Base-by-base conservation (phyloP, 2,329 filamentous ascomycete species). In the Zymoseptoria passerinii region DNA sequence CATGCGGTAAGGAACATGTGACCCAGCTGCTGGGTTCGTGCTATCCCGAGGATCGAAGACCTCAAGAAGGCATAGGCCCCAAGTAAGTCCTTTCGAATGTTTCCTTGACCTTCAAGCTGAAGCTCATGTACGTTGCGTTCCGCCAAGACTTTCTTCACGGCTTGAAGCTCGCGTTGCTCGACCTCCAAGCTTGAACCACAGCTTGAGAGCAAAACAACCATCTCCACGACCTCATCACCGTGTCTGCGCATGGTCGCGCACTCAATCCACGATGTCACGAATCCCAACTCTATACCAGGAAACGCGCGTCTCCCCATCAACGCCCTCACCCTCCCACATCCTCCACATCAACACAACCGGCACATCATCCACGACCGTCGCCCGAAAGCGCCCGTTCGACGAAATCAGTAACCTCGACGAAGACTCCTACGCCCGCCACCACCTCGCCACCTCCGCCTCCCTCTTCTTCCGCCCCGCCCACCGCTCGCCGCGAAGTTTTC, bases 381-480 rank as follows among this genome's bases (percentile, higher is more conserved):
- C 65, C 52, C 68, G 70, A 50, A 73, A 72, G 61, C 67, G 71
- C 28, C 53, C 64, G 28, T 64, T 75, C 61, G 71, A 73, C 52
- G 74, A 78, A 57, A 70, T 73, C 61, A 69, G 13, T 6, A 13
- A 16, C 35, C 68, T 89, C 69, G 89, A 92, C 65, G 88, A 92
- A 72, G 83, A 83, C 57, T 78, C 82, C 8, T 96, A 95, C 70
- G 83, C 86, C 64, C 78, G 82, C 60, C 85, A 83, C 63, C 83
- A 89, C 70, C 77, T 96, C 55, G 90, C 92, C 27, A 86, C 80
- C 1, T 83, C 91, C 29, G 87, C 90, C 28, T 90, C 90, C 2
- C 81, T 97, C 57, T 96, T 90, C 77, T 91, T 95, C 74, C 85
- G 94, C 57, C 83, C 83, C 72, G 83, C 87, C 72, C 84, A 88